A percentile compares a stretch with the other conserved stretches of the same genome.
These are phyloP conservation scores for Panaeolus cyanescens DNA, from an alignment of 768 basidiomycete genomes.

Conservation along the genomic window DNA sequence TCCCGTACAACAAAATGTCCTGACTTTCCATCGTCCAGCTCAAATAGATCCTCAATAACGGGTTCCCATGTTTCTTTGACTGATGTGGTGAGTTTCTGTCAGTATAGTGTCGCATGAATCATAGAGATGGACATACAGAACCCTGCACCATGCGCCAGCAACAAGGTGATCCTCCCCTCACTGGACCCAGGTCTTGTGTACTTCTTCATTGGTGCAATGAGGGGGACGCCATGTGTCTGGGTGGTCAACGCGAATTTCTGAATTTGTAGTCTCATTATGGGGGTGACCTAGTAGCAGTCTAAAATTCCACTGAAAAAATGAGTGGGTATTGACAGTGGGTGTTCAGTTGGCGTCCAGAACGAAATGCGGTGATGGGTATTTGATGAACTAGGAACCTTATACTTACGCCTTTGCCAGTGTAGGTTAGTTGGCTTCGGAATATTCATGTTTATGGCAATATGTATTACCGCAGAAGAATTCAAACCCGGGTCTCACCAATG, in stretches of 20 bases:
- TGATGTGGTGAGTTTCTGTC: neutral
- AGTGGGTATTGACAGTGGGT: no score
- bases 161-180: neutral
- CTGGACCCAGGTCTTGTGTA: neutral
- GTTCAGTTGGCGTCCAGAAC: no score
- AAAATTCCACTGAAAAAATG: no score
- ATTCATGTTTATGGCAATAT: neutral
- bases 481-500: neutral
- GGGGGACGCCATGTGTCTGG: no score
- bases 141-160: neutral
- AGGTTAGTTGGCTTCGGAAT: neutral
- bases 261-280: no score
- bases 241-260: no score
- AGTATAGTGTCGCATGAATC: neutral
- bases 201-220: neutral
- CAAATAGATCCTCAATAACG: neutral
- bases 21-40: neutral
- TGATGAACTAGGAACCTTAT: neutral
- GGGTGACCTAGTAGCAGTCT: no score
- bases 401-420: neutral
- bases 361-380: no score
- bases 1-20: conserved; percentile 14
- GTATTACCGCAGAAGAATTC: no score
- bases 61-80: neutral
- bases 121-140: neutral